phyloP scores from a whole-genome alignment of 2,329 filamentous ascomycete species.

The Arachnomyces sp. region DNA sequence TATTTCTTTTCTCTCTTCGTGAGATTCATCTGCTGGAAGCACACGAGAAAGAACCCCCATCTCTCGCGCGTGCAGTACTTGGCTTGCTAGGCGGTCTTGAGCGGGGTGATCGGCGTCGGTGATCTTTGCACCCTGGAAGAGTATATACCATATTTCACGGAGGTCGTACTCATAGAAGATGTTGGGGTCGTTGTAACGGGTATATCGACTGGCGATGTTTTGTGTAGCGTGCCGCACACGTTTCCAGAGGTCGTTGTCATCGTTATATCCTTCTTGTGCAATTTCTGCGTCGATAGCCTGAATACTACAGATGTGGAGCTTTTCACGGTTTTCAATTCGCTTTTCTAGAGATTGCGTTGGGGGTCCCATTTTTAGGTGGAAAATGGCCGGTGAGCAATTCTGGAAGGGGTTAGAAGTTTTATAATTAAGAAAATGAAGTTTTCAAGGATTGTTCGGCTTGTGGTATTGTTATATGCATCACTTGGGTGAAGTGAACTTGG shows the following conservation, averaged over 20 bases:
- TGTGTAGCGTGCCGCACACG: neutral
- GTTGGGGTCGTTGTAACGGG: neutral
- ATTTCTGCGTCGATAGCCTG: too few relatives aligned
- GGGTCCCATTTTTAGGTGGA: too few relatives aligned
- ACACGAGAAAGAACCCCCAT: neutral
- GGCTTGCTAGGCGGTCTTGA: neutral
- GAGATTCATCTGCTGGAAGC: neutral
- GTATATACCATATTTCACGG: neutral
- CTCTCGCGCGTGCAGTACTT: neutral
- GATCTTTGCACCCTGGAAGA: neutral
- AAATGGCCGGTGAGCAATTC: too few relatives aligned
- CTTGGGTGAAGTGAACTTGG: too few relatives aligned
- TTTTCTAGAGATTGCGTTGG: too few relatives aligned
- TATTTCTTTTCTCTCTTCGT: neutral
- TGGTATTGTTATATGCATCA: too few relatives aligned
- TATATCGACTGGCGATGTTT: neutral
- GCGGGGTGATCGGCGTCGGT: neutral
- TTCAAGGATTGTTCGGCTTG: too few relatives aligned
- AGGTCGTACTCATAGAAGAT: neutral
- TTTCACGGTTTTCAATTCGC: too few relatives aligned
- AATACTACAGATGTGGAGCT: neutral
- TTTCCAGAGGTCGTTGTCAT: neutral
- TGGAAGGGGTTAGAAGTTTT: too few relatives aligned
- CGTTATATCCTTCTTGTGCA: neutral
- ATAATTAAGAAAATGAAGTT: too few relatives aligned